Evolutionary conservation across 78 protist species (phyloP), one percentile per base, ranked within the genome.

Genomic region (Dictyostelium intermedium): DNA sequence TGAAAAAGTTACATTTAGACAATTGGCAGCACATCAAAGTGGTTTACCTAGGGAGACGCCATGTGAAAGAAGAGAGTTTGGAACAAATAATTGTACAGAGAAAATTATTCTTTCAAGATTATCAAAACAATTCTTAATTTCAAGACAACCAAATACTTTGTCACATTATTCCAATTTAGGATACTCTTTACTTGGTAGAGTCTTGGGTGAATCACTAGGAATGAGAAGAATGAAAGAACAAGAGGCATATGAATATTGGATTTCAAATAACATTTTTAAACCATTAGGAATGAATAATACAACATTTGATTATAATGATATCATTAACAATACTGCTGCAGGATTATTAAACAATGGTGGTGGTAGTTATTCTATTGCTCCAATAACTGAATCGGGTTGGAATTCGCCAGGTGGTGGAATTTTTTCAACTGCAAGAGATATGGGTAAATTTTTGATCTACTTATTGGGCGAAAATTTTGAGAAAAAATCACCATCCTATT

Each of bases 41-140:
- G 92, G 92, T 77, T 41, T 86, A 37, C 47, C 85, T 41, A 47
- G 84, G 35, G 92, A 86, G 45, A 56, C 45, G 2, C 92, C 92
- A 77, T 85, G 91, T 34, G 45, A 41, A 2, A 43, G 50, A 35
- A 8, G 2, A 37, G 18, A 35, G n/a, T n/a, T n/a, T 66, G 50
- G 43, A 13, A 25, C 60, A 10, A 32, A 8, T 3, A 73, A 32
- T 18, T 80, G 87, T 37, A 50, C 82, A 13, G 95, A 91, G 18
- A 53, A 53, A 27, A 60, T 41, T 14, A 91, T 91, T 25, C 16
- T 91, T 3, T 63, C 80, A 20, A 43, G 50, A n/a, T 43, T 91
- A 27, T 69, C 74, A 23, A 60, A 83, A 61, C 60, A 34, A 37
- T 91, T 56, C 47, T n/a, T 91, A 50, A 27, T 66, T 27, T 66